Evolutionary conservation across 352 stramenopile genomes (phyloP).

Genomic region (Phytophthora pseudosyringae): DNA sequence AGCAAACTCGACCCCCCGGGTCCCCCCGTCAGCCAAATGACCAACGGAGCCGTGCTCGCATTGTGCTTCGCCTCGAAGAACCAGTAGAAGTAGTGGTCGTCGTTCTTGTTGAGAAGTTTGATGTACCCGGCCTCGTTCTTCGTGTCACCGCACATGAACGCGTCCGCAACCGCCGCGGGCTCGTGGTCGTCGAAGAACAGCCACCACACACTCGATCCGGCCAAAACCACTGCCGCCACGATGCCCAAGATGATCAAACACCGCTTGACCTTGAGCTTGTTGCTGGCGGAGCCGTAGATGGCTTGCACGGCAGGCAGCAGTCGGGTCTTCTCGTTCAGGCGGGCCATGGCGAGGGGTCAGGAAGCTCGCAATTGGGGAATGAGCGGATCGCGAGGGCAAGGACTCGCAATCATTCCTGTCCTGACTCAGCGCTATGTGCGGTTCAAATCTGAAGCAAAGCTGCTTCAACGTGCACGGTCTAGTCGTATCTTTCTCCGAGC

Average conservation of each 20-base stretch:
- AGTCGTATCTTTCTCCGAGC: too few relatives aligned
- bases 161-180: background rate
- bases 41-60: conserved; percentile 7
- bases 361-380: too few relatives aligned
- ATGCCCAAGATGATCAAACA: conserved; percentile 24
- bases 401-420: too few relatives aligned
- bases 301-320: conserved; percentile 8
- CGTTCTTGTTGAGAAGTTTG: conserved; percentile 55
- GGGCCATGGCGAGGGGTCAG: too few relatives aligned
- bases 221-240: conserved; percentile 12
- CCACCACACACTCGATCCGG: conserved; percentile 18
- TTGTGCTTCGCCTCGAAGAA: conserved; percentile 53
- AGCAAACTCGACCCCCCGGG: conserved; percentile 57
- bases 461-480: too few relatives aligned
- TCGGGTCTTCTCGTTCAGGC: too few relatives aligned
- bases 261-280: conserved; percentile 23
- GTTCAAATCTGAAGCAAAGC: too few relatives aligned
- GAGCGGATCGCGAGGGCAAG: too few relatives aligned
- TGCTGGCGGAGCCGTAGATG: conserved; percentile 23
- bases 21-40: conserved; percentile 8
- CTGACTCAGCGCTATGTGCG: too few relatives aligned
- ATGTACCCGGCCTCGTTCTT: conserved; percentile 60
- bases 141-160: conserved; percentile 33
- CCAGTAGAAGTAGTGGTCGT: conserved; percentile 78
- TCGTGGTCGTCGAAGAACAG: conserved; percentile 38